Evolutionary conservation across 257 asterid species (phyloP).

Genomic region (Gentiana macrophylla): DNA sequence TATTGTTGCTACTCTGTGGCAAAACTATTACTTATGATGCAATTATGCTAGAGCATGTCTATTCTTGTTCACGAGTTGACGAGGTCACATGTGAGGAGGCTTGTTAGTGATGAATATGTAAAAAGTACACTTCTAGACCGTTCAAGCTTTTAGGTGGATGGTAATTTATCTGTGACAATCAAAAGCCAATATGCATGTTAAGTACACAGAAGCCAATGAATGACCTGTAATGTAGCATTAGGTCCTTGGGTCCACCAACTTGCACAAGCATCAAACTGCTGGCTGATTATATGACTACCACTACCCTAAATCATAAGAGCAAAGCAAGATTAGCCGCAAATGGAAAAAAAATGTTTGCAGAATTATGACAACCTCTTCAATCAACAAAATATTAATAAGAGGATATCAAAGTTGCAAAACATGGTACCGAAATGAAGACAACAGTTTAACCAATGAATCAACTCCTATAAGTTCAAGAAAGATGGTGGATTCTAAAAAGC

Average conservation of each 20-base stretch:
- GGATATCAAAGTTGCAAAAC: constrained; percentile 1
- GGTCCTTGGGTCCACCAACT: constrained; percentile 99
- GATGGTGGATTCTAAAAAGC: constrained; percentile 4
- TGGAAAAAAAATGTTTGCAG: not conserved
- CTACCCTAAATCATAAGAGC: constrained; percentile 26
- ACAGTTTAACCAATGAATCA: not conserved
- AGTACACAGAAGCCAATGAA: constrained; percentile 20
- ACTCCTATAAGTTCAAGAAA: not conserved
- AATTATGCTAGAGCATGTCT: no score
- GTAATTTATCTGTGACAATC: not conserved
- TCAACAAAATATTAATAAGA: not conserved
- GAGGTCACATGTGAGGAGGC: no score
- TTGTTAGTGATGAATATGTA: no score
- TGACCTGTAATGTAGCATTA: constrained; percentile 84
- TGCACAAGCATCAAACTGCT: constrained; percentile 97
- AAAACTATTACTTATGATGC: no score
- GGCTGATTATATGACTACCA: constrained; percentile 40
- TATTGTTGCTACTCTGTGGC: no score
- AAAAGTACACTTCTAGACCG: no score
- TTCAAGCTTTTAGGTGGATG: no score
- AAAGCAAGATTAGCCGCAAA: constrained; percentile 14
- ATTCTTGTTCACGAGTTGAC: no score
- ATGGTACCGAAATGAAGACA: not conserved
- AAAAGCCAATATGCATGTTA: constrained; percentile 2
- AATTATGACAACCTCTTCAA: not conserved